phyloP scores from a whole-genome alignment of 176 grass and related monocot genomes.

The Oryza officinalis region DNA sequence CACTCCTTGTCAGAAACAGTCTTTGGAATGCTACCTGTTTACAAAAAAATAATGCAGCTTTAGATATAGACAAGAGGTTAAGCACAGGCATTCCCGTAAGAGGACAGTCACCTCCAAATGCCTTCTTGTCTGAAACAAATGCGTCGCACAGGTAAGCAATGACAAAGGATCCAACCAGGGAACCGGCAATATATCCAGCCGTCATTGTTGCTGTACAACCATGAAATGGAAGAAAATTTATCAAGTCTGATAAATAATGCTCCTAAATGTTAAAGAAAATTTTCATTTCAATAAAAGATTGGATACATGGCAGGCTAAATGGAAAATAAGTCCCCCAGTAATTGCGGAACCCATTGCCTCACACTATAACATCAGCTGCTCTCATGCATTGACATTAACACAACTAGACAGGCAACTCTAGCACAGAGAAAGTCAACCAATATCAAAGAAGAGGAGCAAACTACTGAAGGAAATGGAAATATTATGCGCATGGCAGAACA shows the following conservation, averaged over 20 bases:
- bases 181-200: slow-evolving; percentile 28
- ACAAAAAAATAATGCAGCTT: not conserved
- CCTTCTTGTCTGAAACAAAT: slow-evolving; percentile 53
- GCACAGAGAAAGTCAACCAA: not conserved
- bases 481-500: not conserved
- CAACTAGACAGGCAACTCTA: not conserved
- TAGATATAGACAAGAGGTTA: not conserved
- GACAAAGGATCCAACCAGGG: slow-evolving; percentile 23
- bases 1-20: slow-evolving; percentile 77
- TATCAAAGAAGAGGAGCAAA: not conserved
- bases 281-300: not conserved
- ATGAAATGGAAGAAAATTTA: not conserved
- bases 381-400: not conserved
- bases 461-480: not conserved
- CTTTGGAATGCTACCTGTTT: slow-evolving; percentile 47
- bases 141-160: slow-evolving; percentile 54
- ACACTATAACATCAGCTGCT: not conserved
- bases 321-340: not conserved
- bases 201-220: slow-evolving; percentile 44
- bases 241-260: not conserved
- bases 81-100: not conserved
- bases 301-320: not conserved
- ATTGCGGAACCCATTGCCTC: not conserved
- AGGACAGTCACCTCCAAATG: slow-evolving; percentile 53
- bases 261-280: not conserved